Evolutionary conservation across 805 yeast species (phyloP).

Genomic region (Saturnispora serradocipensis): DNA sequence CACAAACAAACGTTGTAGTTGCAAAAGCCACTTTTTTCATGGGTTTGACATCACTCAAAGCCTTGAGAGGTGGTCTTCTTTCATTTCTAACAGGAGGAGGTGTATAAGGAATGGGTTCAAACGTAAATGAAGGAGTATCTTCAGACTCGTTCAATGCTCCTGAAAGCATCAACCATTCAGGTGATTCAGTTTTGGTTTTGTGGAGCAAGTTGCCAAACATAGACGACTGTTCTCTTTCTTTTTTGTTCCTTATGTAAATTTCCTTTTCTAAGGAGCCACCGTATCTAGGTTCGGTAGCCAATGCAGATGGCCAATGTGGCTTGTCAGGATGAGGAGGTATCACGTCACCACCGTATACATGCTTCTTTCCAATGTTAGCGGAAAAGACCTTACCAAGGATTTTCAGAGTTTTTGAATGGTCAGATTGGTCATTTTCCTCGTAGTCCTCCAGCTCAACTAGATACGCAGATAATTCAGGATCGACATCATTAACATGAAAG

Average conservation of each 20-base stretch:
- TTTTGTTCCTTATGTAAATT: slow-evolving; percentile 13
- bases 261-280: slow-evolving; percentile 21
- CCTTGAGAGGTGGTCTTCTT: slow-evolving; percentile 24
- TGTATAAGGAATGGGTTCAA: slow-evolving; percentile 16
- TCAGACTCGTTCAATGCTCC: slow-evolving; percentile 17
- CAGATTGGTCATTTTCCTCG: not conserved
- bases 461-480: slow-evolving; percentile 40
- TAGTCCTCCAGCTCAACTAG: slow-evolving; percentile 25
- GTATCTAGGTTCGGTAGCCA: slow-evolving; percentile 26
- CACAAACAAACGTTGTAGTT: slow-evolving; percentile 57
- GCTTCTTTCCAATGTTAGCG: slow-evolving; percentile 17
- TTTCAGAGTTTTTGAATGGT: not conserved
- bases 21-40: slow-evolving; percentile 71
- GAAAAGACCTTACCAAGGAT: slow-evolving; percentile 17
- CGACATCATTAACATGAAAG: slow-evolving; percentile 26
- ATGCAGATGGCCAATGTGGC: slow-evolving; percentile 42
- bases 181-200: slow-evolving; percentile 19
- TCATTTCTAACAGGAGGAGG: slow-evolving; percentile 24
- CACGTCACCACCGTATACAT: slow-evolving; percentile 32
- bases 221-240: slow-evolving; percentile 15
- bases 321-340: slow-evolving; percentile 44
- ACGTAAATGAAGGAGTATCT: slow-evolving; percentile 16
- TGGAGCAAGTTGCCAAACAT: slow-evolving; percentile 26
- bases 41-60: slow-evolving; percentile 22
- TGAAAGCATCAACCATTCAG: slow-evolving; percentile 13